Base-by-base conservation (phyloP, 257 asterid genomes). In the Prunella vulgaris region DNA sequence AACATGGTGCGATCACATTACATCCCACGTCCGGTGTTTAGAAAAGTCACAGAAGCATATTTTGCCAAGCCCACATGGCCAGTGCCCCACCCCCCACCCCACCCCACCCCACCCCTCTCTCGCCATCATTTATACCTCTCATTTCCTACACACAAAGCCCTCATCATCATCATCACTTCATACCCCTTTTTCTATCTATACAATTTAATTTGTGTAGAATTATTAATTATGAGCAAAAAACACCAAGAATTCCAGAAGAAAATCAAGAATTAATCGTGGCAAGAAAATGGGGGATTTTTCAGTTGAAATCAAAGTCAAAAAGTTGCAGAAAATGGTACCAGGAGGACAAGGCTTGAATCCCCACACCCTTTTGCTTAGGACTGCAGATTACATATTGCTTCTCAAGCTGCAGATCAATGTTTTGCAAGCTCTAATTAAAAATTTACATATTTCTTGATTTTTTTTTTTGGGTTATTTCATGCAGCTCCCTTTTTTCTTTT, bases 321-420 rank as follows among this genome's bases (percentile, higher is more conserved):
- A 79, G 54, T 64, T 83, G 74, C 74, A 76, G 75, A 76, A 70
- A 49, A 74, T 80, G 5, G 33, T 83, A 10, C 84, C 88, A 0
- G 85, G 80, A 1, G 84, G 82, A 9, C 35, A 42, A 42, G 74
- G 70, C 2, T 33, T 80, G 71, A 71, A 70, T 2, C 69, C 85
- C 57, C 80, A 80, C 37, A 12, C n/a, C 28, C 85, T 83, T 63
- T 64, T 83, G 30, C 69, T 78, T 3, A 73, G 53, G 49, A 78
- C 88, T 13, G 83, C 85, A 4, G 75, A 78, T 66, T 83, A 83
- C 30, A 83, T 83, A 1, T 66, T 78, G 80, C 81, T 72, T 59
- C 73, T 83, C n/a, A 83, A 76, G 78, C 5, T 78, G 40, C 81
- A 78, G 67, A 76, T 83, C 64, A 3, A 51, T 64, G n/a, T 73